Conservation (phyloP, 1,139 yeast species). For the Suzukiozyma palmioleophila region DNA sequence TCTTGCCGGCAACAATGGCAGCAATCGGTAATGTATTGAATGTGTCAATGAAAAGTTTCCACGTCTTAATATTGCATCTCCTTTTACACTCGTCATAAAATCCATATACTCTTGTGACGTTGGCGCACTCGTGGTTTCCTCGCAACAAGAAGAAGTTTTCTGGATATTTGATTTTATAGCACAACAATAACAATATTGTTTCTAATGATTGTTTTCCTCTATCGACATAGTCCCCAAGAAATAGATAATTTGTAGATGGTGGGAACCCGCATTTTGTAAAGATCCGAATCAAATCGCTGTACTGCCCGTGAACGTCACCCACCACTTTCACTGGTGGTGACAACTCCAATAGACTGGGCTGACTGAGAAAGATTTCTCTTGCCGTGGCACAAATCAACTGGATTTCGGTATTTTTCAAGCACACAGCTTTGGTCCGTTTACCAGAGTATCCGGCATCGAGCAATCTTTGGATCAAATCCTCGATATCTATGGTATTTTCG, state of each 20-base stretch:
- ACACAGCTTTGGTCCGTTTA: constrained; percentile 82
- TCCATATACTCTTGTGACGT: constrained; percentile 92
- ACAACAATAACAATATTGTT: constrained; percentile 76
- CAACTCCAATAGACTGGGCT: constrained; percentile 83
- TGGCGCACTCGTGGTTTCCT: constrained; percentile 97
- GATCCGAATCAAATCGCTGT: constrained; percentile 81
- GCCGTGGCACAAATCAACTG: constrained; percentile 82
- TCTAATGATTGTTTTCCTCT: constrained; percentile 94
- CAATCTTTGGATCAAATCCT: constrained; percentile 81
- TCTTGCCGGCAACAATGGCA: constrained; percentile 93
- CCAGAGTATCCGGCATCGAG: constrained; percentile 96
- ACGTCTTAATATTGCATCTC: constrained; percentile 84
- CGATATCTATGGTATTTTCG: constrained; percentile 59
- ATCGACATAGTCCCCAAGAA: constrained; percentile 94
- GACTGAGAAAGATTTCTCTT: constrained; percentile 80
- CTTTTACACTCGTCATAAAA: constrained; percentile 97
- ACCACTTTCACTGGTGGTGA: constrained; percentile 96
- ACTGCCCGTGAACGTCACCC: constrained; percentile 98
- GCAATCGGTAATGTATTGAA: constrained; percentile 93
- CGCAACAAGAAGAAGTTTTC: constrained; percentile 89
- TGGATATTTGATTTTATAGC: constrained; percentile 93
- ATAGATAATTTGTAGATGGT: constrained; percentile 88
- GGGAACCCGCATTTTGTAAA: constrained; percentile 98
- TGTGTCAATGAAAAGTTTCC: constrained; percentile 91
- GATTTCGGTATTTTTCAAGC: constrained; percentile 84